These are phyloP conservation scores for Xylariaceae sp. DNA, from an alignment of 2,329 filamentous ascomycete genomes.

Conservation along the genomic window DNA sequence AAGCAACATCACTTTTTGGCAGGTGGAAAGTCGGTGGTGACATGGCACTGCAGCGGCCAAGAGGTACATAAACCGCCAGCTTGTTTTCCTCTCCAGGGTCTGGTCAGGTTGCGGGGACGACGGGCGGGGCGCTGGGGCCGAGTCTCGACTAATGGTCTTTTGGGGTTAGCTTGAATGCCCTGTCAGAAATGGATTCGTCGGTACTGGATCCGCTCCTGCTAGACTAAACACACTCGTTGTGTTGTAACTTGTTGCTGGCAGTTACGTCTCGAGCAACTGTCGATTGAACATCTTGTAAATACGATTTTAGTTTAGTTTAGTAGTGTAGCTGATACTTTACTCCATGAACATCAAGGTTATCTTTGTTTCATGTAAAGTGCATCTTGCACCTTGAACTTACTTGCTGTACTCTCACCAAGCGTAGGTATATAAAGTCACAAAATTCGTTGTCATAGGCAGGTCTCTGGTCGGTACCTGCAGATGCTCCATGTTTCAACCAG, in stretches of 20 bases:
- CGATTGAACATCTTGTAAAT: background rate
- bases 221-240: background rate
- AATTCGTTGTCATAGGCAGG: too few species aligned
- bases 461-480: too few species aligned
- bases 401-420: too few species aligned
- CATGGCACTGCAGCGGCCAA: slow-evolving; percentile 24
- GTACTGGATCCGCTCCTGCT: background rate
- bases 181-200: slow-evolving; percentile 1
- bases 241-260: background rate
- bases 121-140: slow-evolving; percentile 12
- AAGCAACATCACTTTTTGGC: slow-evolving; percentile 6
- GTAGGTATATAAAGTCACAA: too few species aligned
- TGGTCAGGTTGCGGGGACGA: slow-evolving; percentile 18
- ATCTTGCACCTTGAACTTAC: too few species aligned
- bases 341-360: too few species aligned
- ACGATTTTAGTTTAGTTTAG: background rate
- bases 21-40: slow-evolving; percentile 21
- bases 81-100: slow-evolving; percentile 18
- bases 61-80: slow-evolving; percentile 13
- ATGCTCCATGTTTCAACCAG: too few species aligned
- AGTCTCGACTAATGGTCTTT: background rate
- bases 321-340: too few species aligned
- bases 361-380: too few species aligned
- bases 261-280: too few species aligned
- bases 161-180: slow-evolving; percentile 1